phyloP scores from a whole-genome alignment of 2,329 filamentous ascomycete species.

The Arthrobotrys sphaeroides region DNA sequence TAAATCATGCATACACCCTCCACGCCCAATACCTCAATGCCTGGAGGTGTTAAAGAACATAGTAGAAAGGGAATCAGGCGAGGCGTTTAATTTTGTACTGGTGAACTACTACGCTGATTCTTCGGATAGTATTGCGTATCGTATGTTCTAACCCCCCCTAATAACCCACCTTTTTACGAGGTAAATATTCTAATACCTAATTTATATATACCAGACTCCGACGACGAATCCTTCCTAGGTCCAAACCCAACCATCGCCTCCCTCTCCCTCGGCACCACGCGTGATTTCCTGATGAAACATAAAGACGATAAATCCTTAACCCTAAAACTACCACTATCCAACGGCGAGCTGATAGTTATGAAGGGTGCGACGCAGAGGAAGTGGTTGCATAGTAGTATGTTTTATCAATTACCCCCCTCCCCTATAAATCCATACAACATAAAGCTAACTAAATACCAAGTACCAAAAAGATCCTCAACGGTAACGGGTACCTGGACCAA shows the following conservation, averaged over 20 bases:
- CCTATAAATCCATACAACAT: neutral
- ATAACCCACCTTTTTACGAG: neutral
- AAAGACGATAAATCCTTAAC: constrained; percentile 26
- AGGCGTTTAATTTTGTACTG: constrained; percentile 78
- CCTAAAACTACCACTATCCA: constrained; percentile 55
- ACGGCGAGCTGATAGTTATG: constrained; percentile 57
- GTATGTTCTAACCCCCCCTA: constrained; percentile 5
- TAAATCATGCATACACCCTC: constrained; percentile 64
- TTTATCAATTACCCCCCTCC: constrained; percentile 57
- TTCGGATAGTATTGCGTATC: constrained; percentile 71
- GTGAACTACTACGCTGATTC: constrained; percentile 85
- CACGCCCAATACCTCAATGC: constrained; percentile 76
- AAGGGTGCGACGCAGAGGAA: constrained; percentile 64
- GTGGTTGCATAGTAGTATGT: constrained; percentile 59
- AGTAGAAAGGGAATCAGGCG: constrained; percentile 73
- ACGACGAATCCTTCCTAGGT: constrained; percentile 81
- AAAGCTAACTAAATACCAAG: neutral
- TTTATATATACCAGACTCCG: constrained; percentile 68
- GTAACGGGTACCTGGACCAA: constrained; percentile 63
- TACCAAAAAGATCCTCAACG: constrained; percentile 62
- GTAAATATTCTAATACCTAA: neutral
- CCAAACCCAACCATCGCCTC: constrained; percentile 76
- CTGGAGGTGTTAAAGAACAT: constrained; percentile 71
- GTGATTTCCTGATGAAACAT: constrained; percentile 80
- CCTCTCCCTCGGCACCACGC: constrained; percentile 75